Evolutionary conservation across 805 yeast species (phyloP), one percentile per base, ranked within the genome.

Genomic region (Dipodascopsis uninucleata): DNA sequence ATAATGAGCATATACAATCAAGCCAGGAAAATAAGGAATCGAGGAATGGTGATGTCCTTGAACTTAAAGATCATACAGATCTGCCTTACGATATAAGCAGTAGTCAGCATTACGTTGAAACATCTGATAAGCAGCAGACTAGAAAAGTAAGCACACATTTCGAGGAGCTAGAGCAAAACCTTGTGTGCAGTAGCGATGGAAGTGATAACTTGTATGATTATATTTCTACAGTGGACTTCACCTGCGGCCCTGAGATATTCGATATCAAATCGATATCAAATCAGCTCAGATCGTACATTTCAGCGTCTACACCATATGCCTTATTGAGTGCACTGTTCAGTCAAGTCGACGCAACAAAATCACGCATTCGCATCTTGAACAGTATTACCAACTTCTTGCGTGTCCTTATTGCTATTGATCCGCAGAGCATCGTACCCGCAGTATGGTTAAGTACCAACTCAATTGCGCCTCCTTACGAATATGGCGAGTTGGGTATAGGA

Each of bases 371-470:
- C 23, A 57, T 51, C 20, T 36, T 53, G 33, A 45, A 57, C 28
- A 31, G 44, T 4, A 36, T 57, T 16, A 42, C 58, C 18, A 57
- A 57, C 31, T 49, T 32, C 25, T 25, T 57, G 7, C 49, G 53
- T 9, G 38, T 48, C 1, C 35, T 57, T 7, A 24, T 47, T 5
- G 12, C 10, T 5, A 18, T 37, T 24, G 57, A 51, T 23, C 47
- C 39, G 8, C 41, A 34, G 1, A 31, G 56, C 4, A 25, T 57
- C 5, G 12, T 41, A 3, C 48, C 60, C 5, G 47, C 58, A 3
- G 52, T 56, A 2, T 57, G 53, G 51, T 43, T 57, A 6, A 41
- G 49, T 24, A 53, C 58, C 10, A 57, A 57, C 32, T 26, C 54
- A 2, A 29, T 57, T 3, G 55, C 52, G 5, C 60, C 60, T 8